Base-by-base conservation (phyloP, 768 basidiomycete genomes). In the Leucosporidium scottii region DNA sequence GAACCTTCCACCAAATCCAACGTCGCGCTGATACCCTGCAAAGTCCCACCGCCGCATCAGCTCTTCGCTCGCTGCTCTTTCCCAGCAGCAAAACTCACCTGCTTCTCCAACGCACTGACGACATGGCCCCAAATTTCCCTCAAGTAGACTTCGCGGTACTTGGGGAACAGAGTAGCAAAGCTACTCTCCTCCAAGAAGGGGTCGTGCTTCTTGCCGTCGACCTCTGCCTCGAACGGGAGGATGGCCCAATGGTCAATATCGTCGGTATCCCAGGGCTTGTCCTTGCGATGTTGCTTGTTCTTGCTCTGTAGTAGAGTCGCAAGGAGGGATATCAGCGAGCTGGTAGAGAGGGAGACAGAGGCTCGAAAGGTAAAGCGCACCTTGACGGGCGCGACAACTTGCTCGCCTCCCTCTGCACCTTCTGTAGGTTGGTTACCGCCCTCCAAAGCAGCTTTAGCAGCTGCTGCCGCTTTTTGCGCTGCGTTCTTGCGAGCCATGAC, bases 231-330 rank as follows among this genome's bases (percentile, higher is more conserved):
- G 79, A 97, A 97, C 9, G 87, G 79, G 31, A 93, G 88, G 59
- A 98, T 80, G 80, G 89, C 90, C 96, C 96, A 99, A 72, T 75
- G 73, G 59, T 70, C 68, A n/a, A 97, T 92, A 74, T 96, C 94
- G 78, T 97, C 93, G 54, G 93, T 97, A 77, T 98, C 94, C 94
- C 94, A 98, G 76, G 93, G 93, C 80, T 98, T 98, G 12, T 96
- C 93, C 77, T 96, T 96, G 70, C 93, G 83, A 78, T 91, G 88
- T 55, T 85, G 82, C 81, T 91, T 93, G 81, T 92, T 93, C 79
- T 93, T 92, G 15, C 50, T 51, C 59, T 44, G 39, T 44, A 34
- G 34, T 44, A 15, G 2, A 44, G 39, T 44, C 2, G n/a, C n/a
- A n/a, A n/a, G n/a, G n/a, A n/a, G n/a, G n/a, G n/a, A n/a, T n/a